A percentile compares a stretch with the other conserved stretches of the same genome.
phyloP scores from a whole-genome alignment of 2,329 filamentous ascomycete species.

The Fusarium pilosicola region DNA sequence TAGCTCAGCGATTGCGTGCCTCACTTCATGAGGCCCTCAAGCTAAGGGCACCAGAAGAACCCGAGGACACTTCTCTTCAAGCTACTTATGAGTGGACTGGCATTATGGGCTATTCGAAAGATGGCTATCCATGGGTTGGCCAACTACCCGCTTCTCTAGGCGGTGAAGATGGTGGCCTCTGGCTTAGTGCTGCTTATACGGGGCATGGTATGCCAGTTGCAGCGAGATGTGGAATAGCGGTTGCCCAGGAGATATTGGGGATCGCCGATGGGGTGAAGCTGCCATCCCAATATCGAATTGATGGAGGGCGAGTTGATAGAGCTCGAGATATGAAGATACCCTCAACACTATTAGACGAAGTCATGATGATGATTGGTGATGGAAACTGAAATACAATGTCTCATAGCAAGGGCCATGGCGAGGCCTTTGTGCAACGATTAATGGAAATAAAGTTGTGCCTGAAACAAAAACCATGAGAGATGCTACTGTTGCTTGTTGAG shows the following conservation, averaged over 20 bases:
- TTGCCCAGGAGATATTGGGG: conserved; percentile 67
- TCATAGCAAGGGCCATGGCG: neutral
- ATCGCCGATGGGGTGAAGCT: conserved; percentile 53
- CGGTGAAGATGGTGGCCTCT: conserved; percentile 62
- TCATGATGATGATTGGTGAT: conserved; percentile 36
- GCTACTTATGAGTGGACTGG: conserved; percentile 78
- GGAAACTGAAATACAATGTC: neutral
- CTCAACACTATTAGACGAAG: conserved; percentile 42
- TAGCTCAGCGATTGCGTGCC: conserved; percentile 65
- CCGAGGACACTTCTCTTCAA: conserved; percentile 57
- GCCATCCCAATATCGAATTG: conserved; percentile 55
- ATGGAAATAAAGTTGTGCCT: neutral
- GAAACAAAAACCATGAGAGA: neutral
- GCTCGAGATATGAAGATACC: conserved; percentile 35
- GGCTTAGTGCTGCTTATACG: conserved; percentile 73
- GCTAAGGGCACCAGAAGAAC: conserved; percentile 47
- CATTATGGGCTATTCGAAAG: conserved; percentile 80
- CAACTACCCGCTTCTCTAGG: conserved; percentile 65
- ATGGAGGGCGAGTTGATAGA: conserved; percentile 46
- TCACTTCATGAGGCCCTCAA: conserved; percentile 56
- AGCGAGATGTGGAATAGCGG: conserved; percentile 71
- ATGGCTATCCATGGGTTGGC: conserved; percentile 77
- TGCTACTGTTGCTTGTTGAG: neutral
- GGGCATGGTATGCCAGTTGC: conserved; percentile 83
- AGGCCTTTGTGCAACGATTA: neutral